Base-by-base conservation (phyloP, 176 grass and related monocot species). In the Oryza officinalis region DNA sequence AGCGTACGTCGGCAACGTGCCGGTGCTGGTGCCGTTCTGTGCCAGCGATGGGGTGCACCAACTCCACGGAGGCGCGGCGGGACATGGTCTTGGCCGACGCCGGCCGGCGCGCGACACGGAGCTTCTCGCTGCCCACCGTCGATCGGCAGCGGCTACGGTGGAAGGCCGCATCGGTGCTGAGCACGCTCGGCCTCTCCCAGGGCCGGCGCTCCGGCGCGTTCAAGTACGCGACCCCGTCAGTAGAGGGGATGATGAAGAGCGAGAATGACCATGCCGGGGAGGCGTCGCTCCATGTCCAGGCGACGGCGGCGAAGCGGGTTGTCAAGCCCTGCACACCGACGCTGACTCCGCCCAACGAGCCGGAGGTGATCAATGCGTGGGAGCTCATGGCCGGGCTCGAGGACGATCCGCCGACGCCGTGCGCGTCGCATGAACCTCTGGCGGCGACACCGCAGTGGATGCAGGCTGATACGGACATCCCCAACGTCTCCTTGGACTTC, bases 301-400 rank as follows among this genome's bases (percentile, higher is more conserved):
- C 33, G 27, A 38, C 79, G 67, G 49, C 79, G 75, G 74, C 40
- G 38, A 83, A 67, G 69, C 28, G 17, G 69, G 14, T 5, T 0
- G 22, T 30, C 17, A 78, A 74, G 72, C 59, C 59, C 22, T 61
- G 67, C 72, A 88, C 86, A 38, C 89, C 82, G 35, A 91, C 81
- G 60, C 46, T 72, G 71, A 91, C 89, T 61, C 89, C 86, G 37
- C 89, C 89, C 9, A 88, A 88, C 81, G 88, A 90, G 69, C 91
- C 91, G 10, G 91, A 94, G 81, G 81, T 87, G 73, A 86, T 88
- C 77, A 89, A 92, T 44, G 74, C 84, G 23, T 92, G 89, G 81
- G 92, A 90, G 74, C 89, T 92, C 70, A 94, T 92, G 78, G 87
- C 85, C 6, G 92, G 69, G 12, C 87, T 88, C 70, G 85, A 95